A percentile compares a stretch with the other conserved stretches of the same genome.
These are phyloP conservation scores for Chionographis japonica DNA, from an alignment of 106 monocot species.

Conservation along the genomic window DNA sequence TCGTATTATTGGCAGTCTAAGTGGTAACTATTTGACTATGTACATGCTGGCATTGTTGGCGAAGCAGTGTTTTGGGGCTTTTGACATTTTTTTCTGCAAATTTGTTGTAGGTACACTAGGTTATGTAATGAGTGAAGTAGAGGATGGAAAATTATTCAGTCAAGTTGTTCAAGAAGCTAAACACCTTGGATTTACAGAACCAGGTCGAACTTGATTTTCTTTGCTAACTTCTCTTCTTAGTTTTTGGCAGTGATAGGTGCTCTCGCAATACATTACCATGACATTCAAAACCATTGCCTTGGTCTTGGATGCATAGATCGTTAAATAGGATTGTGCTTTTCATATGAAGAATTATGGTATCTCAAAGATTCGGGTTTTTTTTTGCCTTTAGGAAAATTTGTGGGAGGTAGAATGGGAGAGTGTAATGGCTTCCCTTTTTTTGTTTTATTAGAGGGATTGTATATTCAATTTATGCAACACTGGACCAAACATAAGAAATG, in stretches of 20 bases:
- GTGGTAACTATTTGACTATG: constrained; percentile 45
- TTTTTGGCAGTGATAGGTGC: neutral
- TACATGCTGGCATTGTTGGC: neutral
- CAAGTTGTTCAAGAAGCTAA: constrained; percentile 86
- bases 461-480: too few relatives aligned
- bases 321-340: too few relatives aligned
- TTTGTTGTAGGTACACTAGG: constrained; percentile 75
- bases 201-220: constrained; percentile 43
- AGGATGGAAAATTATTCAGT: constrained; percentile 81
- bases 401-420: too few relatives aligned
- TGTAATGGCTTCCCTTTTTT: too few relatives aligned
- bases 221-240: neutral
- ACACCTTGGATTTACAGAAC: constrained; percentile 88
- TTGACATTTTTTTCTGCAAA: constrained; percentile 6
- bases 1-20: constrained; percentile 88
- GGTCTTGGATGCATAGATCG: too few relatives aligned
- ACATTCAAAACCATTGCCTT: neutral
- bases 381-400: too few relatives aligned
- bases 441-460: too few relatives aligned
- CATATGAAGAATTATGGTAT: too few relatives aligned
- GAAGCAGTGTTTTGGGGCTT: neutral
- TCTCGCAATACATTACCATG: neutral
- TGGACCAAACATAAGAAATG: too few relatives aligned
- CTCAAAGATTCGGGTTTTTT: too few relatives aligned
- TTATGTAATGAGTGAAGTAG: constrained; percentile 98